phyloP scores from a whole-genome alignment of 1,284 basidiomycete genomes.

The Spongispora temasekensis region DNA sequence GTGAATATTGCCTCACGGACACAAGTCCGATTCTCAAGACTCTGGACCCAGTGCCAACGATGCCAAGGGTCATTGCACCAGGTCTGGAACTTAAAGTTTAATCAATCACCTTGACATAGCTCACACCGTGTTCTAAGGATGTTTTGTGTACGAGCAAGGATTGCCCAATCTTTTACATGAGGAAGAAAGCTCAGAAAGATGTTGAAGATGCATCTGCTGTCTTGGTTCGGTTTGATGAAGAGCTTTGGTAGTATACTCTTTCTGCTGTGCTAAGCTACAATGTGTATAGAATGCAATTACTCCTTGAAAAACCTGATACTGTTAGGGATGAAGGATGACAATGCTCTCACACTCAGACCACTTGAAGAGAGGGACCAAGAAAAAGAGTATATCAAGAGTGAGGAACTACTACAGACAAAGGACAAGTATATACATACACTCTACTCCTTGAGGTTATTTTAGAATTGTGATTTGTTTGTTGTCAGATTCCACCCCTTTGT shows the following conservation, averaged over 20 bases:
- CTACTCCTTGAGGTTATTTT: no score
- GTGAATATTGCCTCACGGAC: constrained; percentile 70
- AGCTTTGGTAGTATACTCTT: constrained; percentile 57
- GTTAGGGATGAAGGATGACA: no score
- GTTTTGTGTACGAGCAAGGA: constrained; percentile 96
- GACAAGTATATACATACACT: no score
- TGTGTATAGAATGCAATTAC: no score
- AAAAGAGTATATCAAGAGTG: no score
- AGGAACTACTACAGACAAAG: no score
- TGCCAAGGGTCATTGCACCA: constrained; percentile 96
- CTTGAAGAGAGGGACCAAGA: no score
- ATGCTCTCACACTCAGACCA: no score
- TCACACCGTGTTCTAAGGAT: constrained; percentile 55
- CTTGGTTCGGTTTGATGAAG: constrained; percentile 80
- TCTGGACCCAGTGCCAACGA: constrained; percentile 97
- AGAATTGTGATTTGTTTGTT: no score
- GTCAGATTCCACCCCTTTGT: no score
- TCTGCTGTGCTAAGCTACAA: no score
- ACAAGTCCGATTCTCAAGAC: constrained; percentile 87
- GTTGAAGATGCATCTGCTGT: constrained; percentile 80
- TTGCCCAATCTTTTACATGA: constrained; percentile 98
- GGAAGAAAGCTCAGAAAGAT: constrained; percentile 96
- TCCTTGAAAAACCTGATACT: no score
- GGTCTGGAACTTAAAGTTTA: constrained; percentile 41
- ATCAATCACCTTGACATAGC: constrained; percentile 2